Conservation (phyloP, 495 filamentous ascomycete genomes). For the Neurospora sp. region DNA sequence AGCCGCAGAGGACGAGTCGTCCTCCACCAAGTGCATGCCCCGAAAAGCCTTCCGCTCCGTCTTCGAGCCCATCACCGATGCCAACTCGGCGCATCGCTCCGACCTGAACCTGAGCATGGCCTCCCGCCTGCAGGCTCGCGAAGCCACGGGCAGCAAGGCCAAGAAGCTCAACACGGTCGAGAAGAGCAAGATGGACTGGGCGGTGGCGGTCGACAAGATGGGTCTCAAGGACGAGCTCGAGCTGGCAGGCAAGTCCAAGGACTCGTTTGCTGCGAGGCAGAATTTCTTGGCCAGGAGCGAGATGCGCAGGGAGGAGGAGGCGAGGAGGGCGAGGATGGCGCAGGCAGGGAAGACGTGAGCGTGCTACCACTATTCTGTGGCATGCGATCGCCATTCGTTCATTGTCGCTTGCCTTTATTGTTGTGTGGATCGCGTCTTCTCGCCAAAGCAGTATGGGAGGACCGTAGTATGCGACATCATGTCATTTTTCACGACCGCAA, state of each 20-base stretch:
- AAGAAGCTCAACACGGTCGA: conserved; percentile 93
- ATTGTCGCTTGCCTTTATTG: background rate
- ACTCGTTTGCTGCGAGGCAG: conserved; percentile 71
- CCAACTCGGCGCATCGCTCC: conserved; percentile 30
- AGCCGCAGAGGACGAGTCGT: conserved; percentile 18
- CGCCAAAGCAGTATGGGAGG: background rate
- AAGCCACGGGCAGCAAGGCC: conserved; percentile 39
- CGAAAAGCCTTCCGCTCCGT: conserved; percentile 61
- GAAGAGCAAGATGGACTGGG: conserved; percentile 93
- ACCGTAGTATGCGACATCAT: background rate
- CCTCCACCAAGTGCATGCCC: conserved; percentile 44
- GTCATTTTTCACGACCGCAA: background rate
- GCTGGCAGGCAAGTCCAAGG: conserved; percentile 72
- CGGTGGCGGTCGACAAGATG: conserved; percentile 81
- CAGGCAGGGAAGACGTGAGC: conserved; percentile 28
- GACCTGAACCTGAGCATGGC: conserved; percentile 42
- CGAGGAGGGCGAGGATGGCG: conserved; percentile 47
- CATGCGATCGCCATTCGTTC: background rate
- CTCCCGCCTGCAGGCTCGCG: conserved; percentile 27
- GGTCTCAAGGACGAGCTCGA: conserved; percentile 88
- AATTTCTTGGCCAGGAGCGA: conserved; percentile 84
- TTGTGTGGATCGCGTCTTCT: background rate
- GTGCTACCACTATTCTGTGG: background rate
- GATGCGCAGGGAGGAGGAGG: conserved; percentile 64
- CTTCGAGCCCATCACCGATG: conserved; percentile 62